Evolutionary conservation across 164 flowering plant genomes (phyloP).

Genomic region (Aristolochia contorta): DNA sequence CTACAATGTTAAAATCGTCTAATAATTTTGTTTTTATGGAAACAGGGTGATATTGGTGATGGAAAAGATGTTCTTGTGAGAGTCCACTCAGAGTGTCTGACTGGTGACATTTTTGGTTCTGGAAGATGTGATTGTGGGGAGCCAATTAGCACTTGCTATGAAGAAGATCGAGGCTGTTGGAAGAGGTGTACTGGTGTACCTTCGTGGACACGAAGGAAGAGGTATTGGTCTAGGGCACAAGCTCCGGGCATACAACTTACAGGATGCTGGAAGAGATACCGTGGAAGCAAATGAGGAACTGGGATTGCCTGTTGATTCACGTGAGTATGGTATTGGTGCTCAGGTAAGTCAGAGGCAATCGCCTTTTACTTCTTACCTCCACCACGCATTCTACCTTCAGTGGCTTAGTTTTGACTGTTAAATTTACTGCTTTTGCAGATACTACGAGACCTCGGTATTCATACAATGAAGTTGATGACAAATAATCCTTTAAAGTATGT

Average conservation of each 20-base stretch:
- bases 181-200: slow-evolving; percentile 79
- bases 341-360: slow-evolving; percentile 42
- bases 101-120: slow-evolving; percentile 96
- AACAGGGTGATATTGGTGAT: slow-evolving; percentile 94
- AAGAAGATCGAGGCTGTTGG: slow-evolving; percentile 82
- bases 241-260: slow-evolving; percentile 89
- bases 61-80: slow-evolving; percentile 92
- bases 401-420: not conserved
- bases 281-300: slow-evolving; percentile 97
- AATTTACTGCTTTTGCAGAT: slow-evolving; percentile 66
- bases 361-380: not conserved
- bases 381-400: not conserved
- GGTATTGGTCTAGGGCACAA: slow-evolving; percentile 98
- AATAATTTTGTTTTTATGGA: slow-evolving; percentile 1
- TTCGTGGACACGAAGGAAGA: slow-evolving; percentile 96
- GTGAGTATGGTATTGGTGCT: slow-evolving; percentile 98
- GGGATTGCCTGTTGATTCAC: slow-evolving; percentile 87
- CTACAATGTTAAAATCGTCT: not conserved
- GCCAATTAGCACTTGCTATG: slow-evolving; percentile 89
- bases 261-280: slow-evolving; percentile 90
- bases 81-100: slow-evolving; percentile 98
- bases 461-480: slow-evolving; percentile 89
- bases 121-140: slow-evolving; percentile 94
- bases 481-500: slow-evolving; percentile 86
- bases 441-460: slow-evolving; percentile 75